A percentile compares a stretch with the other conserved stretches of the same genome.
Evolutionary conservation across 768 basidiomycete species (phyloP).

Genomic region (Russula earlei): DNA sequence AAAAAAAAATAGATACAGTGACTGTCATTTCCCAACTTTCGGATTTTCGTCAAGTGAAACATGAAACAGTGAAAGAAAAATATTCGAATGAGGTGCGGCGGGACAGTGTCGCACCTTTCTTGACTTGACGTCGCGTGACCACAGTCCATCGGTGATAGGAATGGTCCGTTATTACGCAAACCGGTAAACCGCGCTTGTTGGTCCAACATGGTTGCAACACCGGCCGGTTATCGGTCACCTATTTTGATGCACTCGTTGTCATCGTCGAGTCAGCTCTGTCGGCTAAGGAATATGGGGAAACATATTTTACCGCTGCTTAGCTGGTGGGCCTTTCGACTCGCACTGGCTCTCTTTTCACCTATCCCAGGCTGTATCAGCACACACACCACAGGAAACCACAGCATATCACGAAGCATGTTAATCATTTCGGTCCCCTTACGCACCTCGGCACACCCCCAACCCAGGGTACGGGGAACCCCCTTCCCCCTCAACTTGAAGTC

Average conservation of each 20-base stretch:
- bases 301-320: not conserved
- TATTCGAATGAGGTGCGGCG: too few species aligned
- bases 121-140: too few species aligned
- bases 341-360: not conserved
- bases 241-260: not conserved
- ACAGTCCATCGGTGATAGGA: not conserved
- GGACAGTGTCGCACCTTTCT: too few species aligned
- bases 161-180: not conserved
- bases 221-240: not conserved
- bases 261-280: slow-evolving; percentile 2
- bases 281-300: not conserved
- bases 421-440: not conserved
- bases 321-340: not conserved
- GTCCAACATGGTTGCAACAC: not conserved
- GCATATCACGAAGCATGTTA: not conserved
- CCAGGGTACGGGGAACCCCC: not conserved
- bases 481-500: not conserved
- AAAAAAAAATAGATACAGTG: too few species aligned
- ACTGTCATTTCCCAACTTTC: too few species aligned
- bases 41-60: too few species aligned
- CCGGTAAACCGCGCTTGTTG: too few species aligned
- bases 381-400: not conserved
- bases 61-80: too few species aligned
- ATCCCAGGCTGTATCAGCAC: too few species aligned
- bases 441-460: not conserved